Percentiles rank a stretch among this genome's conserved stretches.
phyloP scores from a whole-genome alignment of 805 yeast genomes.

The Candida easanensis region DNA sequence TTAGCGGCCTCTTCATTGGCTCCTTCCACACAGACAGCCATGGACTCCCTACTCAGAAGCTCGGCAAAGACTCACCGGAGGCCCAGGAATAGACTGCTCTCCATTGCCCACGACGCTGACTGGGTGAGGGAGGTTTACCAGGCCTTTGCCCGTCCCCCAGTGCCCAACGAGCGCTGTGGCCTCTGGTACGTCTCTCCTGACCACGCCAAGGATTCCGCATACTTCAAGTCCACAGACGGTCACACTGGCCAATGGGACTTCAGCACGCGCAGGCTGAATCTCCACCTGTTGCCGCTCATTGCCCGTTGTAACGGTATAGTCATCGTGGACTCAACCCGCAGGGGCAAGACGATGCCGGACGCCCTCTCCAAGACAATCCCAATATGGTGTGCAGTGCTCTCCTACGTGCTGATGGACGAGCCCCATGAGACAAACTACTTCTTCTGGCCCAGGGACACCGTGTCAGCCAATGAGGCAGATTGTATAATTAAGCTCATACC shows the following conservation, averaged over 20 bases:
- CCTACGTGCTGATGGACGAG: slow-evolving; percentile 39
- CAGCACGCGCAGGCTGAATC: slow-evolving; percentile 67
- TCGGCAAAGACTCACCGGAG: slow-evolving; percentile 32
- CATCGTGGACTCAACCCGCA: slow-evolving; percentile 79
- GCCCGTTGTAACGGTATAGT: slow-evolving; percentile 44
- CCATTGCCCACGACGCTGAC: slow-evolving; percentile 61
- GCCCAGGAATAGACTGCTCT: slow-evolving; percentile 59
- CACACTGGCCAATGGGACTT: slow-evolving; percentile 82
- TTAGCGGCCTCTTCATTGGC: neutral
- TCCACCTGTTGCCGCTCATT: slow-evolving; percentile 60
- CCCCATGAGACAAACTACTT: slow-evolving; percentile 34
- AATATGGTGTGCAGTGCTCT: slow-evolving; percentile 85
- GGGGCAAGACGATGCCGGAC: slow-evolving; percentile 85
- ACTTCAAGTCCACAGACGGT: slow-evolving; percentile 92
- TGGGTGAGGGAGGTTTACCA: slow-evolving; percentile 44
- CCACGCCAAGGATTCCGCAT: slow-evolving; percentile 44
- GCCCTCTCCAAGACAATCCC: slow-evolving; percentile 85
- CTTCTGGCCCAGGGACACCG: slow-evolving; percentile 48
- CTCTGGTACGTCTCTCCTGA: slow-evolving; percentile 70
- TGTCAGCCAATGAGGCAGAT: slow-evolving; percentile 54
- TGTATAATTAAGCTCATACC: slow-evolving; percentile 50
- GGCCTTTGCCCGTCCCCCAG: slow-evolving; percentile 38
- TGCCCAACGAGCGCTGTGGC: slow-evolving; percentile 86
- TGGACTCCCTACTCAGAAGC: neutral
- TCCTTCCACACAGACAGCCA: neutral